phyloP scores from a whole-genome alignment of 768 basidiomycete species.

The Suillus discolor region DNA sequence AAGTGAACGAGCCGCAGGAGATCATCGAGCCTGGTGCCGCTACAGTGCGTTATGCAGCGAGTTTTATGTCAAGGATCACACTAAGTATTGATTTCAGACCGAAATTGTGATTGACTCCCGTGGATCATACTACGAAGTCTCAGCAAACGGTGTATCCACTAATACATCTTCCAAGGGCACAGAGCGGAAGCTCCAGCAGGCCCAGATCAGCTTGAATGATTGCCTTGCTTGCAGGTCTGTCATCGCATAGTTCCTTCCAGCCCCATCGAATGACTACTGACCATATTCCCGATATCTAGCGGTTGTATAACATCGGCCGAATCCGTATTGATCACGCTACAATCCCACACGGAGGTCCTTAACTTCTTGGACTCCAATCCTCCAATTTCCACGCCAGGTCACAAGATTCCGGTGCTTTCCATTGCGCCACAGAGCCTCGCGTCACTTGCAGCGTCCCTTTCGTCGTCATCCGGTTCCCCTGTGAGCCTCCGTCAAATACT shows the following conservation, averaged over 20 bases:
- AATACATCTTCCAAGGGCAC: slow-evolving; percentile 25
- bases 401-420: slow-evolving; percentile 74
- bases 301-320: slow-evolving; percentile 99
- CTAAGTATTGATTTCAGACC: slow-evolving; percentile 53
- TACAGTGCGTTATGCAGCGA: slow-evolving; percentile 32
- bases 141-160: slow-evolving; percentile 31
- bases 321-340: slow-evolving; percentile 93
- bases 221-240: slow-evolving; percentile 96
- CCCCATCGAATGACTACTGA: background rate
- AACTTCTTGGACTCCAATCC: slow-evolving; percentile 69
- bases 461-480: slow-evolving; percentile 44
- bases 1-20: slow-evolving; percentile 46
- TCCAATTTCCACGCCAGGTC: slow-evolving; percentile 35
- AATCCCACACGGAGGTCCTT: slow-evolving; percentile 93
- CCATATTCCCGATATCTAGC: slow-evolving; percentile 42
- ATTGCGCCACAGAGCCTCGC: slow-evolving; percentile 88
- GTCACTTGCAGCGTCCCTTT: slow-evolving; percentile 68
- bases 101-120: slow-evolving; percentile 87
- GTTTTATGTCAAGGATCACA: background rate
- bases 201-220: slow-evolving; percentile 95
- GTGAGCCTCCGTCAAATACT: slow-evolving; percentile 63
- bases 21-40: slow-evolving; percentile 43
- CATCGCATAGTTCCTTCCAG: background rate
- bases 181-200: slow-evolving; percentile 78
- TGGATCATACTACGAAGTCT: slow-evolving; percentile 88